A percentile compares a stretch with the other conserved stretches of the same genome.
Conservation (phyloP, 352 stramenopile species). For the Phytopythium vexans region DNA sequence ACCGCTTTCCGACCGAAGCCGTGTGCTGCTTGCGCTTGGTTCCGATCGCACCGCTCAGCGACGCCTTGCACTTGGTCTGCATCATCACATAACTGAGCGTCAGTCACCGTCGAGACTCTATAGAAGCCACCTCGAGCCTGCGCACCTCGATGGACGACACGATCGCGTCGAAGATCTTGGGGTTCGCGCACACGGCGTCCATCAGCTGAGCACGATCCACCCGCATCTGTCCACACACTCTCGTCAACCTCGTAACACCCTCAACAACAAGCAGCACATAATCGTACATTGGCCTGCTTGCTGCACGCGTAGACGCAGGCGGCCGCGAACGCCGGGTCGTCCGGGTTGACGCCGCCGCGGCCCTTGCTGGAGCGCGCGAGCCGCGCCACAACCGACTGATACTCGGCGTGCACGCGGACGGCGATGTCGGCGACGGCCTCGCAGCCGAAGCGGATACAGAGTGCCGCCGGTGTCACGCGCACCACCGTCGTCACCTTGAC, state of each 20-base stretch:
- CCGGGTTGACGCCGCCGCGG: slow-evolving; percentile 28
- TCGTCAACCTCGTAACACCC: background rate
- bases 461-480: slow-evolving; percentile 39
- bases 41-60: slow-evolving; percentile 34
- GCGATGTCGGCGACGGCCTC: slow-evolving; percentile 63
- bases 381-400: slow-evolving; percentile 16
- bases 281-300: slow-evolving; percentile 52
- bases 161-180: slow-evolving; percentile 59
- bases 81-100: slow-evolving; percentile 1
- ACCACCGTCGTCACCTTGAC: slow-evolving; percentile 45
- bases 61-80: slow-evolving; percentile 38
- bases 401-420: slow-evolving; percentile 51
- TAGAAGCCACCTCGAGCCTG: background rate
- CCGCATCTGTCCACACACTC: slow-evolving; percentile 28
- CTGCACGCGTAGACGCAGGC: slow-evolving; percentile 66
- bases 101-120: background rate
- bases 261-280: background rate
- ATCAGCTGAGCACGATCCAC: slow-evolving; percentile 59
- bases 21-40: slow-evolving; percentile 27
- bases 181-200: slow-evolving; percentile 54
- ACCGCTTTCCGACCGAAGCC: too few relatives aligned
- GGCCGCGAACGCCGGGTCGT: slow-evolving; percentile 54
- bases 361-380: slow-evolving; percentile 14
- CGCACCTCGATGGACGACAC: slow-evolving; percentile 63
- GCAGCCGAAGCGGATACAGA: slow-evolving; percentile 77